Evolutionary conservation across 768 basidiomycete species (phyloP).

Genomic region (Serendipita vermifera): DNA sequence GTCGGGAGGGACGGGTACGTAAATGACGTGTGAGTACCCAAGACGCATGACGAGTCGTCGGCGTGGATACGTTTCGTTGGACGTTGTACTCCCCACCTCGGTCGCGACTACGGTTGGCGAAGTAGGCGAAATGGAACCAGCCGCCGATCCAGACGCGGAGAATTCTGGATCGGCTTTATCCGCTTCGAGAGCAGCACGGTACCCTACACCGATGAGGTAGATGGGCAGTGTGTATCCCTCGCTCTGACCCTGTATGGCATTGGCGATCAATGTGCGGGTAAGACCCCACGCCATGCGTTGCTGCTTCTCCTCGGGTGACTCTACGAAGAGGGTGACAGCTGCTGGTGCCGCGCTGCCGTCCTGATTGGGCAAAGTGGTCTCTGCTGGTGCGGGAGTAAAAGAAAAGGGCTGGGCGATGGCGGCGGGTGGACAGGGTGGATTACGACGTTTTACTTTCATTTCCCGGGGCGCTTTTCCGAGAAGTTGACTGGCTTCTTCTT

Average conservation of each 20-base stretch:
- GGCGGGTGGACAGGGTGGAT: conserved; percentile 17
- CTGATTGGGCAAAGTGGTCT: background rate
- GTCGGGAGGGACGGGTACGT: conserved; percentile 65
- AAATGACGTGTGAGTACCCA: conserved; percentile 80
- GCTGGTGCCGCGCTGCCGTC: too few relatives aligned
- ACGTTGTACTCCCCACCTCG: background rate
- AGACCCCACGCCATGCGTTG: conserved; percentile 95
- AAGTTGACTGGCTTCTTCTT: too few relatives aligned
- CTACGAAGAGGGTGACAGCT: conserved; percentile 21
- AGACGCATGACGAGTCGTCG: conserved; percentile 71
- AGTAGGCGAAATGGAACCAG: conserved; percentile 7
- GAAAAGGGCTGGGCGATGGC: conserved; percentile 14
- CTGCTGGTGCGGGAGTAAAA: background rate
- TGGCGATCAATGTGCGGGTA: conserved; percentile 76
- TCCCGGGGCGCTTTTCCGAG: background rate
- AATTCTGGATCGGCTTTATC: conserved; percentile 41
- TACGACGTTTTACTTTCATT: background rate
- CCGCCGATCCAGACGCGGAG: conserved; percentile 11
- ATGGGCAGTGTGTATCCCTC: conserved; percentile 74
- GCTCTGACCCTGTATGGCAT: conserved; percentile 83
- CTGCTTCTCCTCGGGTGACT: conserved; percentile 52
- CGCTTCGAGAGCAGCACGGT: conserved; percentile 73
- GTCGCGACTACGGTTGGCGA: background rate
- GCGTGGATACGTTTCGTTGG: background rate
- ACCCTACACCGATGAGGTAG: conserved; percentile 90